These are phyloP conservation scores for Eucalyptus globulus DNA, from an alignment of 345 rosid genomes.

Conservation along the genomic window DNA sequence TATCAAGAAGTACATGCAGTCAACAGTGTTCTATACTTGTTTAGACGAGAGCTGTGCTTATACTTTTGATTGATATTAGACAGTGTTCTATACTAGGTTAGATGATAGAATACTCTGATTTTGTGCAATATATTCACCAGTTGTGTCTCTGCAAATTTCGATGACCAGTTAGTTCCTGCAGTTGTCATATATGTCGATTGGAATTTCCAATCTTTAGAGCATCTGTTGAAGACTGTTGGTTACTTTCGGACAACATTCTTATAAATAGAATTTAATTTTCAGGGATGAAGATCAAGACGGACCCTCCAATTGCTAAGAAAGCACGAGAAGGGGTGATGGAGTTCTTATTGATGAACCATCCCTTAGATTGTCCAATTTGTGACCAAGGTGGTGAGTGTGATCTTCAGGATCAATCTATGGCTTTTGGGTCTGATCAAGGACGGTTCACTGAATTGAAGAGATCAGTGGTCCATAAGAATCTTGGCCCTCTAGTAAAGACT, in stretches of 20 bases:
- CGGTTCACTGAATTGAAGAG: slow-evolving; percentile 92
- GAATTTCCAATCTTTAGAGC: background rate
- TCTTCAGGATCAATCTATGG: slow-evolving; percentile 99
- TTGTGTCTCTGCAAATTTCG: background rate
- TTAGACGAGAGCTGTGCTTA: background rate
- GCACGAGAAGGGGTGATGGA: slow-evolving; percentile 99
- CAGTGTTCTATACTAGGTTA: no score
- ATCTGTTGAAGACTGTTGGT: background rate
- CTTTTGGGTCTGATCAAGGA: slow-evolving; percentile 96
- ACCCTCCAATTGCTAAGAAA: slow-evolving; percentile 88
- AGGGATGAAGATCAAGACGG: slow-evolving; percentile 99
- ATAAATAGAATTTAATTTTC: background rate
- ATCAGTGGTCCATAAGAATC: slow-evolving; percentile 96
- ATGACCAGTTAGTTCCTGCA: background rate
- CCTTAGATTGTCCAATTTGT: slow-evolving; percentile 93
- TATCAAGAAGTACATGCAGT: background rate
- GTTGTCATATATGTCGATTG: background rate
- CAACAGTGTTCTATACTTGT: no score
- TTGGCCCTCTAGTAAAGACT: slow-evolving; percentile 97
- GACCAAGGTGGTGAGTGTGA: slow-evolving; percentile 99
- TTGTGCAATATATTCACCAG: background rate
- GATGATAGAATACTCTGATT: background rate
- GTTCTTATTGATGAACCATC: slow-evolving; percentile 93
- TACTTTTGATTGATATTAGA: no score
- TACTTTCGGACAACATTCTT: background rate